Evolutionary conservation across 208 protist genomes (phyloP).

Genomic region (Porcisia hertigi): DNA sequence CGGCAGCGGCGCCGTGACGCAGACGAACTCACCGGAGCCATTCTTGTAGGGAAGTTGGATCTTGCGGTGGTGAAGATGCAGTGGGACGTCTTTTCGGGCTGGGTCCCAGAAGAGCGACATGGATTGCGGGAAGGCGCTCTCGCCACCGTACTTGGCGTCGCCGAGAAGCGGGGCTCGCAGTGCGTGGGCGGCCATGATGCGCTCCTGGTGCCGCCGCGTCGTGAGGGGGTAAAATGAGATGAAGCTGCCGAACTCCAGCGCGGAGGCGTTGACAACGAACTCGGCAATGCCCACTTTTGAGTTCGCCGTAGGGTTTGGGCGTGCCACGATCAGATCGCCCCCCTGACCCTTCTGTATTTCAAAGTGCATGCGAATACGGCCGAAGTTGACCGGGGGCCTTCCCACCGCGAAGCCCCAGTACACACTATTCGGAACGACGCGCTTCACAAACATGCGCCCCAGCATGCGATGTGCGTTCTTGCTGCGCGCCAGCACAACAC

Average conservation of each 20-base stretch:
- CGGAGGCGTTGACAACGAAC: slow-evolving; percentile 90
- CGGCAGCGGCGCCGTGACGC: slow-evolving; percentile 88
- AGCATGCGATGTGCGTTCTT: slow-evolving; percentile 85
- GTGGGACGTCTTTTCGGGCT: slow-evolving; percentile 71
- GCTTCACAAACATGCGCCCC: slow-evolving; percentile 87
- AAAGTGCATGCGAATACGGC: slow-evolving; percentile 93
- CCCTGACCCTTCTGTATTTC: slow-evolving; percentile 77
- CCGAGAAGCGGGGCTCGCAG: slow-evolving; percentile 89
- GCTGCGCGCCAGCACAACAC: slow-evolving; percentile 87
- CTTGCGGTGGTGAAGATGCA: slow-evolving; percentile 90
- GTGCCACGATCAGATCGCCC: slow-evolving; percentile 78
- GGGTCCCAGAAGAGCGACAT: slow-evolving; percentile 86
- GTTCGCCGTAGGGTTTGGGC: slow-evolving; percentile 69
- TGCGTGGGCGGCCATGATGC: slow-evolving; percentile 91
- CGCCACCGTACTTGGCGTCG: slow-evolving; percentile 92
- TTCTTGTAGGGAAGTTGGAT: slow-evolving; percentile 93
- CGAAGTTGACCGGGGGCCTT: slow-evolving; percentile 85
- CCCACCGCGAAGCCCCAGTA: slow-evolving; percentile 92
- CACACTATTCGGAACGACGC: slow-evolving; percentile 90
- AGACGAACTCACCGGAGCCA: slow-evolving; percentile 73
- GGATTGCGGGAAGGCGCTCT: slow-evolving; percentile 82
- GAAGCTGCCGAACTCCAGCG: slow-evolving; percentile 87
- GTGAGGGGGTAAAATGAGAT: slow-evolving; percentile 92
- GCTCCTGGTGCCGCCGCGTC: slow-evolving; percentile 86
- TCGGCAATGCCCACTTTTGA: slow-evolving; percentile 88